Evolutionary conservation across 768 basidiomycete genomes (phyloP), one percentile per base, ranked within the genome.

Genomic region (Boletus sensibilis): DNA sequence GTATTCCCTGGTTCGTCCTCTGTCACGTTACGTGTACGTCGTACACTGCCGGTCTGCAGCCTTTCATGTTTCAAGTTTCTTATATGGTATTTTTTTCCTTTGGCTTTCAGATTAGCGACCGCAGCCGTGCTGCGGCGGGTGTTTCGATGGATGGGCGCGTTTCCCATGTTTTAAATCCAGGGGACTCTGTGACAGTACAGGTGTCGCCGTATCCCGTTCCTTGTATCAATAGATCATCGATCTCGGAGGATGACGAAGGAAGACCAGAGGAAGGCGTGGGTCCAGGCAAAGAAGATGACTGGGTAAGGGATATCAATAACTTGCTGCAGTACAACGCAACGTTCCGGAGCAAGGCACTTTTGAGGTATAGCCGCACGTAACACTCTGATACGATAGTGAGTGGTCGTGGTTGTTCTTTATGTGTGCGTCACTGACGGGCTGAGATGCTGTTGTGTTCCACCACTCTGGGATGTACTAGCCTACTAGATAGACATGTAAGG

Each of bases 221-320:
- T 0, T 98, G 94, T 71, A 90, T 97, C 68, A 94, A 90, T 61
- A 80, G 91, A 21, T 91, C 90, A 21, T 91, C 89, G 2, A 88
- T 90, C 56, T 79, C 82, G 4, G 82, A 85, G 47, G 71, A 73
- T 3, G 74, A 66, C 21, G 71, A 76, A 29, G 70, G 71, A 40
- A 73, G 75, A 39, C 72, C 78, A 42, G 78, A 75, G 47, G 87
- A 88, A 71, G 88, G 88, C 27, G 89, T 83, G 25, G 82, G 82
- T 10, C 88, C 85, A 27, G 88, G 90, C 12, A 90, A 88, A 66
- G 90, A 92, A 64, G 91, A 93, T 67, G 93, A 94, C 64, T 97
- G 94, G 94, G 93, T 95, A n/a, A 80, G 91, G 53, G 94, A 97
- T 67, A 97, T 97, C 72, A 96, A 96, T 71, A 94, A 93, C 62